Evolutionary conservation across 2,329 filamentous ascomycete species (phyloP).

Genomic region (Penicillium corylophilum): DNA sequence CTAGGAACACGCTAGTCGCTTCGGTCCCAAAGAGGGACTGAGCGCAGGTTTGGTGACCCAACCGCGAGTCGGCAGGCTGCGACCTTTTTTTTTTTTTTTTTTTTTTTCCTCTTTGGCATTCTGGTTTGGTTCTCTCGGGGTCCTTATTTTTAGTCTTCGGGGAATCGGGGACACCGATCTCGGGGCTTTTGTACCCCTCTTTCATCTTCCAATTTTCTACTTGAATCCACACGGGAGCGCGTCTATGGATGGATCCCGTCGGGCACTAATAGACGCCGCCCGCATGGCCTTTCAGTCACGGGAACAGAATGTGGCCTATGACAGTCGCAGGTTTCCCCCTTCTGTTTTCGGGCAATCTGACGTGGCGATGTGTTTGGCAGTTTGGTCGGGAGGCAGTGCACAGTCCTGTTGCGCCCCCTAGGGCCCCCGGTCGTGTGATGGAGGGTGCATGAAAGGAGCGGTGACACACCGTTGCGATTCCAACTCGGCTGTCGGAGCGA

Average conservation of each 20-base stretch:
- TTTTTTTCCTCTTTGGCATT: too few species aligned
- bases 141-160: background rate
- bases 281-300: constrained; percentile 28
- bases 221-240: constrained; percentile 25
- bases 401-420: background rate
- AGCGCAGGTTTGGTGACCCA: constrained; percentile 20
- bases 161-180: background rate
- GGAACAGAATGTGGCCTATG: constrained; percentile 19
- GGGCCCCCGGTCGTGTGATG: constrained; percentile 11
- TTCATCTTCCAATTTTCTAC: background rate
- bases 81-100: constrained; percentile 7
- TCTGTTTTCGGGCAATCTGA: constrained; percentile 5
- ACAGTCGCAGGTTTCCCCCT: background rate
- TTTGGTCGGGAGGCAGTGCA: constrained; percentile 1
- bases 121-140: background rate
- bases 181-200: background rate
- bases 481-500: constrained; percentile 7
- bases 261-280: constrained; percentile 30
- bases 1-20: constrained; percentile 20
- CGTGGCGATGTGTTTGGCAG: constrained; percentile 3
- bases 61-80: constrained; percentile 13
- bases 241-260: constrained; percentile 28
- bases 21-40: constrained; percentile 24
- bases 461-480: constrained; percentile 16
- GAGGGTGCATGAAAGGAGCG: constrained; percentile 2